Evolutionary conservation across 2,329 filamentous ascomycete genomes (phyloP), one percentile per base, ranked within the genome.

Genomic region (Fusarium phyllophilum): DNA sequence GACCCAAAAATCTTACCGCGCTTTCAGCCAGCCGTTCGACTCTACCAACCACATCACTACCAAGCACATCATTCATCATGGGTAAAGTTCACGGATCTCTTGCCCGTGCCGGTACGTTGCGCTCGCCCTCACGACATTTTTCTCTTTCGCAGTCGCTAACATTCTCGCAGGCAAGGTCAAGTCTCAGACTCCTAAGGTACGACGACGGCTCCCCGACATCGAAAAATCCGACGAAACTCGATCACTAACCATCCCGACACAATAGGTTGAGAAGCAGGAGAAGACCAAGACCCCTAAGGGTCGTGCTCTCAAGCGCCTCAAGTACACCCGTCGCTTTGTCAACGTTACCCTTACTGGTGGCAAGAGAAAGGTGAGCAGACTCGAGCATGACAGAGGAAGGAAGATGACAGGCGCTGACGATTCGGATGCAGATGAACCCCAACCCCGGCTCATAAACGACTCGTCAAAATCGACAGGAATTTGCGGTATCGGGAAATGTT

Each of bases 231-330:
- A 74, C 73, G 70, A 79, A 79, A 64, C 31, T 68, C 78, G 74
- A 79, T 78, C 52, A 79, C 81, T 82, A 73, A 82, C 78, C 68
- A 78, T 69, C 36, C 6, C 29, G 69, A 61, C 26, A 54, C 64
- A 74, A 80, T 70, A 95, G 93, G 93, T 96, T 86, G 94, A 96
- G 87, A 87, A 89, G 69, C 93, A 95, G 87, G 95, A 98, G 92
- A 97, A 97, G 93, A 89, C 93, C 88, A 98, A 98, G 93, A 90
- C 88, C 81, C 95, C 96, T 84, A 98, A 98, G 92, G 96, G 96
- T 84, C 95, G 96, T 84, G 96, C 96, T 81, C 94, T 96, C 89
- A 98, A 98, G 95, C 92, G 96, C 83, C 92, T 97, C 85, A 92
- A 91, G 86, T 98, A 98, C 91, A 97, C 94, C 81, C 93, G 96